Evolutionary conservation across 2,329 filamentous ascomycete genomes (phyloP).

Genomic region (Raffaelea arxii): DNA sequence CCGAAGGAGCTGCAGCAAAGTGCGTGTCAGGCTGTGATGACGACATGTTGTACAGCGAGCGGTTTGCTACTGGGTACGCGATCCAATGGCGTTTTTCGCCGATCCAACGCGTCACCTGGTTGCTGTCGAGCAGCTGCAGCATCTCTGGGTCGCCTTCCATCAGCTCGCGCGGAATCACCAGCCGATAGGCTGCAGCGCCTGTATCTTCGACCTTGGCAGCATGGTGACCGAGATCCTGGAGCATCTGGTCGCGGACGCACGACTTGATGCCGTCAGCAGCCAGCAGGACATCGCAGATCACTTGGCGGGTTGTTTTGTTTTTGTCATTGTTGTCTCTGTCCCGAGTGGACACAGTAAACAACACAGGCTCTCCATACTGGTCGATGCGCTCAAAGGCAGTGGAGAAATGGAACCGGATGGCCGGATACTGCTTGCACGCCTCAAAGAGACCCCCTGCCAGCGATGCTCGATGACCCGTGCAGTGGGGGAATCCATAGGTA

Average conservation of each 20-base stretch:
- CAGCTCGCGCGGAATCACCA: constrained; percentile 60
- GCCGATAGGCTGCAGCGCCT: constrained; percentile 68
- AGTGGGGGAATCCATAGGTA: constrained; percentile 66
- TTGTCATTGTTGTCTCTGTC: not conserved
- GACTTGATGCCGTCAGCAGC: constrained; percentile 49
- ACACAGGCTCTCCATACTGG: constrained; percentile 38
- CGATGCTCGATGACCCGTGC: constrained; percentile 67
- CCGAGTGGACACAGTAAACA: not conserved
- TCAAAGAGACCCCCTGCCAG: constrained; percentile 61
- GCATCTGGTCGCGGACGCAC: constrained; percentile 38
- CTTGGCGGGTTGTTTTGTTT: constrained; percentile 7
- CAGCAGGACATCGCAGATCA: constrained; percentile 43
- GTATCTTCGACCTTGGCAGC: constrained; percentile 57
- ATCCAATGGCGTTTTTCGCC: constrained; percentile 68
- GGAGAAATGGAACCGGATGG: constrained; percentile 61
- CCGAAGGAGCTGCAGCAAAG: constrained; percentile 46
- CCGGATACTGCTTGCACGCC: constrained; percentile 51
- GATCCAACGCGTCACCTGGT: constrained; percentile 66
- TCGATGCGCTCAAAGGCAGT: constrained; percentile 44
- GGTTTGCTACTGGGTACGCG: constrained; percentile 61
- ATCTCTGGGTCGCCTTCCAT: constrained; percentile 60
- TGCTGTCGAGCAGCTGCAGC: constrained; percentile 52
- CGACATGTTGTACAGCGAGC: constrained; percentile 57
- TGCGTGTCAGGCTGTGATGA: constrained; percentile 52
- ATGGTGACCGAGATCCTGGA: constrained; percentile 38